Evolutionary conservation across 2,329 filamentous ascomycete genomes (phyloP).

Genomic region (Xylariaceae sp.): DNA sequence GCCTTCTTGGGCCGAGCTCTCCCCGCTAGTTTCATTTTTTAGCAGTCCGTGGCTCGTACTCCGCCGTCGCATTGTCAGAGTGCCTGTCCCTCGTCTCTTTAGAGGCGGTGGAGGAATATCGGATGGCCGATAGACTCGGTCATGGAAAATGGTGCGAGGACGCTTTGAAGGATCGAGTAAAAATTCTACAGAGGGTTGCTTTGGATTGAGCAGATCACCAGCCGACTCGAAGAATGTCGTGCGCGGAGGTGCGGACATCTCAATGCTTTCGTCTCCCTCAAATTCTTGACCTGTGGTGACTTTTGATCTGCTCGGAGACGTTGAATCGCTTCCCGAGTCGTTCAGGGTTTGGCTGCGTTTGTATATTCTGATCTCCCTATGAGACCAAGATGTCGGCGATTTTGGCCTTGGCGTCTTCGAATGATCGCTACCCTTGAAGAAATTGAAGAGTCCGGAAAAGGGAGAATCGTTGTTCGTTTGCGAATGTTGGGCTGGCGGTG

Average conservation of each 20-base stretch:
- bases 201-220: slow-evolving; percentile 85
- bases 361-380: slow-evolving; percentile 66
- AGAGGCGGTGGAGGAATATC: slow-evolving; percentile 82
- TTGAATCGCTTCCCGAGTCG: slow-evolving; percentile 32
- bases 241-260: slow-evolving; percentile 67
- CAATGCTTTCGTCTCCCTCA: slow-evolving; percentile 37
- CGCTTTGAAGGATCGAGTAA: slow-evolving; percentile 77
- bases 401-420: slow-evolving; percentile 40
- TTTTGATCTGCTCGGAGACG: slow-evolving; percentile 35
- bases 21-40: slow-evolving; percentile 29
- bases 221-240: slow-evolving; percentile 95
- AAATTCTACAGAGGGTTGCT: slow-evolving; percentile 74
- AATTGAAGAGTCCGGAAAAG: slow-evolving; percentile 61
- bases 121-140: slow-evolving; percentile 86
- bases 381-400: slow-evolving; percentile 35
- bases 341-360: slow-evolving; percentile 71
- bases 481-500: slow-evolving; percentile 24
- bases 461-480: slow-evolving; percentile 44
- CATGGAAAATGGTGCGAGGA: slow-evolving; percentile 90
- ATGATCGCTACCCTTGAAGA: slow-evolving; percentile 60
- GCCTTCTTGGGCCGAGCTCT: slow-evolving; percentile 33
- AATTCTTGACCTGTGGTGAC: slow-evolving; percentile 49
- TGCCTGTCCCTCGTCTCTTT: slow-evolving; percentile 45
- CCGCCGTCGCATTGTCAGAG: slow-evolving; percentile 33
- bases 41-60: slow-evolving; percentile 24